Conservation (phyloP, 2,329 filamentous ascomycete genomes). For the Exserohilum turcica region DNA sequence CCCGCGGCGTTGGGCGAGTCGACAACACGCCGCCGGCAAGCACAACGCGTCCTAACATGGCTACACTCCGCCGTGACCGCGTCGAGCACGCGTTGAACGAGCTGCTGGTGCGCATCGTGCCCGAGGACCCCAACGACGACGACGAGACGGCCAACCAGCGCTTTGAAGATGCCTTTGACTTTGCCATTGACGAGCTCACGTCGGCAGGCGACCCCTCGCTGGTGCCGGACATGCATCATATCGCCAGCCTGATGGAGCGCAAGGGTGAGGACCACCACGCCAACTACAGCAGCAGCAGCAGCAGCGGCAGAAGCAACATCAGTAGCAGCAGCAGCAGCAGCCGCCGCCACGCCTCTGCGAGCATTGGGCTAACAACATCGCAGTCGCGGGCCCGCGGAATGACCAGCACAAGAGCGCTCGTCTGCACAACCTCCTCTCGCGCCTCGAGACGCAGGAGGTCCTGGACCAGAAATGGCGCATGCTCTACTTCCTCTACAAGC, state of each 20-base stretch:
- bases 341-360: too few species aligned
- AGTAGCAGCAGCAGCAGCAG: too few species aligned
- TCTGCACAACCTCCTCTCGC: slow-evolving; percentile 89
- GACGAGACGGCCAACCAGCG: slow-evolving; percentile 71
- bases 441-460: slow-evolving; percentile 87
- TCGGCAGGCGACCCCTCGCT: slow-evolving; percentile 57
- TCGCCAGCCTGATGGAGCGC: slow-evolving; percentile 88
- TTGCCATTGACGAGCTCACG: slow-evolving; percentile 55
- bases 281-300: too few species aligned
- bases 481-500: slow-evolving; percentile 83
- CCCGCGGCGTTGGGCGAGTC: slow-evolving; percentile 13
- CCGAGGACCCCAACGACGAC: slow-evolving; percentile 67
- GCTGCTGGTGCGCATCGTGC: slow-evolving; percentile 75
- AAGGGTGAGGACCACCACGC: slow-evolving; percentile 63
- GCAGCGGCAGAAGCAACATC: too few species aligned
- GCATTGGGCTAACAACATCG: slow-evolving; percentile 13
- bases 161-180: slow-evolving; percentile 65
- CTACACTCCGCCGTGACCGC: slow-evolving; percentile 57
- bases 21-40: slow-evolving; percentile 8
- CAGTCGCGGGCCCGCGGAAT: slow-evolving; percentile 75
- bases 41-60: slow-evolving; percentile 41
- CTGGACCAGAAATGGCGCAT: slow-evolving; percentile 97
- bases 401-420: slow-evolving; percentile 72
- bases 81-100: slow-evolving; percentile 79
- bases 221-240: slow-evolving; percentile 82